A percentile compares a stretch with the other conserved stretches of the same genome.
phyloP scores from a whole-genome alignment of 73 alveolate species.

The Paramecium octaurelia region DNA sequence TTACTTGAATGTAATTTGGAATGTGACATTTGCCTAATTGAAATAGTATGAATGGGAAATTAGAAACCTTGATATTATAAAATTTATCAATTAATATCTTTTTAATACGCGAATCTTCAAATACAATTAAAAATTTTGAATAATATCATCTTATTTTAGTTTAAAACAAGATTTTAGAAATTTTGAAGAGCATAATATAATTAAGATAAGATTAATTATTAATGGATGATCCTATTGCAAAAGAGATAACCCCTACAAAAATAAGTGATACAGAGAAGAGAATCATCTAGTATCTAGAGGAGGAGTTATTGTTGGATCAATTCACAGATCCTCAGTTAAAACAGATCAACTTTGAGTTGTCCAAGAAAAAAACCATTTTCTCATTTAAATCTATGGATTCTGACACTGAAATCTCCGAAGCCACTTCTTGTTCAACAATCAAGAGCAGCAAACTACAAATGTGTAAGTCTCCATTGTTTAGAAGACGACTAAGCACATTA shows the following conservation, averaged over 20 bases:
- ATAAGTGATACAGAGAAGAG: neutral
- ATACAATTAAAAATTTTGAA: neutral
- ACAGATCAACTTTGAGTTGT: neutral
- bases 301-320: neutral
- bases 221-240: neutral
- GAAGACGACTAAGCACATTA: neutral
- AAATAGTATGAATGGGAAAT: neutral
- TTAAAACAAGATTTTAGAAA: neutral
- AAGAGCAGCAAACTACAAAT: neutral
- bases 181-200: neutral
- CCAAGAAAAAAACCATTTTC: neutral
- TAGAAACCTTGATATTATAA: neutral
- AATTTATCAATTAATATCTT: neutral
- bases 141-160: neutral
- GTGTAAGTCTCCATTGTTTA: neutral
- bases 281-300: neutral
- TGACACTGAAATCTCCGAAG: slow-evolving; percentile 17
- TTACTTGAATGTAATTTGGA: no score
- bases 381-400: slow-evolving; percentile 39
- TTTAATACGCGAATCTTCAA: neutral
- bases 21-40: neutral
- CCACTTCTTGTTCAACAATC: slow-evolving; percentile 20
- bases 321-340: slow-evolving; percentile 22
- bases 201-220: neutral
- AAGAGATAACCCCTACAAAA: neutral